These are phyloP conservation scores for Xylariaceae sp. DNA, from an alignment of 2,329 filamentous ascomycete genomes.

Conservation along the genomic window DNA sequence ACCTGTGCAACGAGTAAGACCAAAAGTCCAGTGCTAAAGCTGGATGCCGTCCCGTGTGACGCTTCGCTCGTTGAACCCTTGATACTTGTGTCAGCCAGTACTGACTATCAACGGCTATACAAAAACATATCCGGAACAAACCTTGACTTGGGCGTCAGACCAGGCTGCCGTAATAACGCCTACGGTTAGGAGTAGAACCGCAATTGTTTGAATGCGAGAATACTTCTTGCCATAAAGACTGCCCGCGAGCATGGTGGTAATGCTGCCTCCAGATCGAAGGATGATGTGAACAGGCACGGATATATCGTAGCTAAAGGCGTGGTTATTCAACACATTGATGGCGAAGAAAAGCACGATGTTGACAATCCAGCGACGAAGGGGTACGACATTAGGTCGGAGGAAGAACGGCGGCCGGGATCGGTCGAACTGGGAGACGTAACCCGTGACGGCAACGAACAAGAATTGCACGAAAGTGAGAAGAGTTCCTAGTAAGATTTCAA, in stretches of 20 bases:
- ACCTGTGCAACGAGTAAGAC: conserved; percentile 86
- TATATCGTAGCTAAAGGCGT: conserved; percentile 95
- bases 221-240: conserved; percentile 83
- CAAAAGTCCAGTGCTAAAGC: conserved; percentile 65
- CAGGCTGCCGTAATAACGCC: conserved; percentile 86
- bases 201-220: conserved; percentile 71
- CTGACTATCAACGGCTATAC: too few species aligned
- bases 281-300: conserved; percentile 97
- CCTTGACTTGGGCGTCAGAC: conserved; percentile 84
- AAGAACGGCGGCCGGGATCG: conserved; percentile 63
- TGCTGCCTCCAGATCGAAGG: conserved; percentile 87
- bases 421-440: conserved; percentile 73
- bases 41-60: conserved; percentile 26
- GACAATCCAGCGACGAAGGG: conserved; percentile 76
- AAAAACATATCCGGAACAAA: conserved; percentile 30
- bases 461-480: conserved; percentile 89
- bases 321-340: conserved; percentile 96
- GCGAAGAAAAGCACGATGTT: conserved; percentile 89
- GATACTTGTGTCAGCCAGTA: conserved; percentile 11
- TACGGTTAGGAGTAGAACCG: conserved; percentile 76
- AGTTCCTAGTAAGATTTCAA: conserved; percentile 52
- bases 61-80: conserved; percentile 20
- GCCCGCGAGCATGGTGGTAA: conserved; percentile 91
- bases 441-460: conserved; percentile 73
- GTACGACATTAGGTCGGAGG: conserved; percentile 72